Evolutionary conservation across 139 green algal species (phyloP).

Genomic region (Coelastrella sp.): DNA sequence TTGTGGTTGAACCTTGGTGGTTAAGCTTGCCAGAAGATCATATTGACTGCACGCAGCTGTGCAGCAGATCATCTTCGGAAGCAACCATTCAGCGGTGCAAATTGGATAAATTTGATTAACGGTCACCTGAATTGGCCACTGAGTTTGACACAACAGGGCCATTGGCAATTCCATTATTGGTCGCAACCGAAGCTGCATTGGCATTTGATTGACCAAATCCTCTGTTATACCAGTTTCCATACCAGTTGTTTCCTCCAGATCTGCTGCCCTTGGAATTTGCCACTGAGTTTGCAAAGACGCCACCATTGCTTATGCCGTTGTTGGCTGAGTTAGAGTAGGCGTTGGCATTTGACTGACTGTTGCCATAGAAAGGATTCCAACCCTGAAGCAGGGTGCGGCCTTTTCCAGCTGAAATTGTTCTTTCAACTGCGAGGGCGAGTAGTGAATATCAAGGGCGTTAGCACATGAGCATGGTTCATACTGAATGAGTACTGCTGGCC

Average conservation of each 20-base stretch:
- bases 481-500: too few species aligned
- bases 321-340: background rate
- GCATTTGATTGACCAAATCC: background rate
- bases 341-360: background rate
- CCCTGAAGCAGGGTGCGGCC: background rate
- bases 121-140: background rate
- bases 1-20: too few species aligned
- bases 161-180: background rate
- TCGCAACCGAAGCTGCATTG: background rate
- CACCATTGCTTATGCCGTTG: background rate
- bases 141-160: background rate
- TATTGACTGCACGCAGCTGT: too few species aligned
- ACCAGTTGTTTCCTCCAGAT: background rate
- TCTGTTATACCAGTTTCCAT: background rate
- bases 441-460: too few species aligned
- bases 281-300: background rate
- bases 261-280: background rate
- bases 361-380: background rate
- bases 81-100: too few species aligned
- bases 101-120: too few species aligned
- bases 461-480: too few species aligned
- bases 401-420: too few species aligned
- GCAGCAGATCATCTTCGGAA: too few species aligned
- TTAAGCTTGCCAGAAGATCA: too few species aligned
- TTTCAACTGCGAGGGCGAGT: too few species aligned